Percentiles rank a stretch among this genome's conserved stretches.
These are phyloP conservation scores for Kregervanrija pseudodelftensis DNA, from an alignment of 805 yeast genomes.

Conservation along the genomic window DNA sequence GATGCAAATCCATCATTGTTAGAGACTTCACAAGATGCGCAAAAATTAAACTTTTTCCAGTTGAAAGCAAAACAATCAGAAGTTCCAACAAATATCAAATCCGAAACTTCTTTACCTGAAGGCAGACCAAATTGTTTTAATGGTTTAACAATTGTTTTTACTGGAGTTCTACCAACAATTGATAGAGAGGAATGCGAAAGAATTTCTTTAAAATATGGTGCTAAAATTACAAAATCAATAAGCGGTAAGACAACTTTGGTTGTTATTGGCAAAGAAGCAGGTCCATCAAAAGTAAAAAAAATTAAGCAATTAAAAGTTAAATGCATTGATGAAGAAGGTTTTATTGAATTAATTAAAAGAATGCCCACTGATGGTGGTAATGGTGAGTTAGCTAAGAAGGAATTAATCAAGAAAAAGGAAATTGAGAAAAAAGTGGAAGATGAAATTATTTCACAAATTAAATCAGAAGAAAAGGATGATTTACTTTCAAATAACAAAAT, in stretches of 20 bases:
- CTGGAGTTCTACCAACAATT: slow-evolving; percentile 78
- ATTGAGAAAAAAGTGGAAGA: slow-evolving; percentile 52
- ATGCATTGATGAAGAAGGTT: slow-evolving; percentile 84
- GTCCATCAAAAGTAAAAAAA: slow-evolving; percentile 85
- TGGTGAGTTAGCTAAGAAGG: slow-evolving; percentile 70
- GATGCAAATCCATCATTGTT: slow-evolving; percentile 53
- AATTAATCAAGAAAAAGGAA: slow-evolving; percentile 57
- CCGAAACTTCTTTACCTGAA: slow-evolving; percentile 52
- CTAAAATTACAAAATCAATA: slow-evolving; percentile 79
- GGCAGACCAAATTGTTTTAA: slow-evolving; percentile 81
- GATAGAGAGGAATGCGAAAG: slow-evolving; percentile 71
- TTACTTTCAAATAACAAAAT: slow-evolving; percentile 13
- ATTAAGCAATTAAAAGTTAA: slow-evolving; percentile 69
- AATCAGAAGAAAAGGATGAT: neutral
- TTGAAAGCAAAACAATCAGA: slow-evolving; percentile 42
- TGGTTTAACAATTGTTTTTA: slow-evolving; percentile 88
- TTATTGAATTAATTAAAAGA: slow-evolving; percentile 57
- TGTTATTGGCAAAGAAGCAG: slow-evolving; percentile 93
- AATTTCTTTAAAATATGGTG: slow-evolving; percentile 82
- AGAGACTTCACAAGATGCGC: slow-evolving; percentile 36
- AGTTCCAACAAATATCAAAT: slow-evolving; percentile 21
- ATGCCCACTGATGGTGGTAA: slow-evolving; percentile 94
- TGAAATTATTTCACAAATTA: slow-evolving; percentile 35
- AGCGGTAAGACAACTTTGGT: slow-evolving; percentile 82
- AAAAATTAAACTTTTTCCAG: slow-evolving; percentile 46